These are phyloP conservation scores for Ceratocystis diversiconidia DNA, from an alignment of 2,329 filamentous ascomycete genomes.

Conservation along the genomic window DNA sequence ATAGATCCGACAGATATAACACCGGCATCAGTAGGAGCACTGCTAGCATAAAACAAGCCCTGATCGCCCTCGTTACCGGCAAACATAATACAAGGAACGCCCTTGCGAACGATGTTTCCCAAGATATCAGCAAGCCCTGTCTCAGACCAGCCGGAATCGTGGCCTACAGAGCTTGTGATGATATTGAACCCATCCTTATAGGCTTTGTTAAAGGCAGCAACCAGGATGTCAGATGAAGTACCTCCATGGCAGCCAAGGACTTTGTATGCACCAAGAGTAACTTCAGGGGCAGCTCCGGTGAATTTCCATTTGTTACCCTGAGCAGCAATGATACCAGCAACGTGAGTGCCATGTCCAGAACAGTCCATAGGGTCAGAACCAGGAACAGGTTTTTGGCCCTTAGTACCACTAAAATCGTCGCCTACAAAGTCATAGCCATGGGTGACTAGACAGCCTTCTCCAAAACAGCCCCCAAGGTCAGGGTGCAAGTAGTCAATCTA, in stretches of 20 bases:
- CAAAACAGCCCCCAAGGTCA: slow-evolving; percentile 50
- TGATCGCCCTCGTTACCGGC: slow-evolving; percentile 36
- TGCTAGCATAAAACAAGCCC: slow-evolving; percentile 35
- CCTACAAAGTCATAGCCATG: slow-evolving; percentile 45
- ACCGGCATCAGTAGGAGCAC: slow-evolving; percentile 33
- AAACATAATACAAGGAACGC: slow-evolving; percentile 39
- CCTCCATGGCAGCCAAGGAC: slow-evolving; percentile 42
- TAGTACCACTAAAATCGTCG: slow-evolving; percentile 33
- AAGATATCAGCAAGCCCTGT: slow-evolving; percentile 37
- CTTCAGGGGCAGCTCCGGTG: slow-evolving; percentile 42
- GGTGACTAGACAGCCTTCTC: slow-evolving; percentile 41
- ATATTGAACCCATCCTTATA: slow-evolving; percentile 44
- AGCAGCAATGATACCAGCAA: slow-evolving; percentile 48
- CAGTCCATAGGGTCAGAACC: slow-evolving; percentile 42
- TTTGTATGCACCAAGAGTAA: slow-evolving; percentile 41
- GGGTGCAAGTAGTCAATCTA: slow-evolving; percentile 49
- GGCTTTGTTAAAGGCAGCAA: slow-evolving; percentile 44
- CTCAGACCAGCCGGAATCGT: slow-evolving; percentile 37
- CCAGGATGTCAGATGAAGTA: slow-evolving; percentile 41
- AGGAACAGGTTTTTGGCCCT: slow-evolving; percentile 26
- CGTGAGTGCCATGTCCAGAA: slow-evolving; percentile 46
- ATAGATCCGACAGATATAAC: slow-evolving; percentile 37
- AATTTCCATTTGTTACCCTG: slow-evolving; percentile 33
- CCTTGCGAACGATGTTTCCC: slow-evolving; percentile 38
- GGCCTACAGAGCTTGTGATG: slow-evolving; percentile 42